These are phyloP conservation scores for Candida odintsovae DNA, from an alignment of 805 yeast genomes.

Conservation along the genomic window DNA sequence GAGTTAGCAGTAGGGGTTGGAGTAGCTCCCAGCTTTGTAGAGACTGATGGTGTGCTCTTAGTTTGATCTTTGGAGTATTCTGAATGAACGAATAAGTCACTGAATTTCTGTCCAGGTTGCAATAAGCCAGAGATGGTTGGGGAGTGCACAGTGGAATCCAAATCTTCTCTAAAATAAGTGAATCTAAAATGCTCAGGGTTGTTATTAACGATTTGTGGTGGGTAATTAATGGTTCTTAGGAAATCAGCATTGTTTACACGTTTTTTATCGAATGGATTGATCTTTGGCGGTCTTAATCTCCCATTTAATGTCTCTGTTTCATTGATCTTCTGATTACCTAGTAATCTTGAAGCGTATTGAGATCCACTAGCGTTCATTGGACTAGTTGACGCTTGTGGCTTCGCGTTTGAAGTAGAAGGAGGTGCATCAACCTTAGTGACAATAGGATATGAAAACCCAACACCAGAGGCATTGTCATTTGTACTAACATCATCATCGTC, in stretches of 20 bases:
- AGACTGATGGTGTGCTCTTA: not conserved
- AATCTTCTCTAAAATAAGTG: conserved; percentile 87
- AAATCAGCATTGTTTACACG: conserved; percentile 16
- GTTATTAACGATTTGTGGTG: conserved; percentile 38
- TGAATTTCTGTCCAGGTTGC: conserved; percentile 54
- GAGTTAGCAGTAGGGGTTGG: conserved; percentile 4
- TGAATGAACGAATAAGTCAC: conserved; percentile 53
- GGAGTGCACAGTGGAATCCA: conserved; percentile 85
- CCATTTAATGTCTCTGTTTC: conserved; percentile 55
- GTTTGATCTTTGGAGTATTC: conserved; percentile 20
- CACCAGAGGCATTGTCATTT: conserved; percentile 14
- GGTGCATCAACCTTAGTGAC: conserved; percentile 39
- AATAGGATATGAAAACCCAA: conserved; percentile 36
- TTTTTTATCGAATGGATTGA: conserved; percentile 66
- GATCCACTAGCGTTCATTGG: conserved; percentile 1
- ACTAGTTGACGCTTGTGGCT: not conserved
- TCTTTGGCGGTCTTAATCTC: conserved; percentile 67
- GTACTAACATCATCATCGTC: conserved; percentile 12
- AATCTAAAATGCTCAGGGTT: conserved; percentile 62
- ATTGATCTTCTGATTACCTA: conserved; percentile 40
- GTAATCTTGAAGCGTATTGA: conserved; percentile 8
- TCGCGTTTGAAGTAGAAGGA: not conserved
- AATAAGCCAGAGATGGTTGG: conserved; percentile 80
- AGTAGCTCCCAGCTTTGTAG: not conserved
- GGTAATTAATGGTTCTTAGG: conserved; percentile 28